Evolutionary conservation across 768 basidiomycete species (phyloP).

Genomic region (Boletus bicolor): DNA sequence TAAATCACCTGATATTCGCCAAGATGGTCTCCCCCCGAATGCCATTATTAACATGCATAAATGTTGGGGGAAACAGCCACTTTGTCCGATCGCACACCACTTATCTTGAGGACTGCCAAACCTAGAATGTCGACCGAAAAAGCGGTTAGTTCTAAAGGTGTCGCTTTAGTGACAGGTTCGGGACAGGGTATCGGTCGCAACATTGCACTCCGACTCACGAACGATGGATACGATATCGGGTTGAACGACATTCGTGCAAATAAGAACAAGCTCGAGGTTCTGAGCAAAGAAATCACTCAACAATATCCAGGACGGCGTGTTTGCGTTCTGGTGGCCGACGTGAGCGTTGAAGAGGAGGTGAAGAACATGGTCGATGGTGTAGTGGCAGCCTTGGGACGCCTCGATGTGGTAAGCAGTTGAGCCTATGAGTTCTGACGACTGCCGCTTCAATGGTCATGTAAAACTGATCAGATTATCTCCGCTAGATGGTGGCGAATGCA

Average conservation of each 20-base stretch:
- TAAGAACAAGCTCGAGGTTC: not conserved
- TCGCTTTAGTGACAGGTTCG: not conserved
- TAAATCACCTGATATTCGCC: not conserved
- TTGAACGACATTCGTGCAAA: not conserved
- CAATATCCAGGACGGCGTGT: not conserved
- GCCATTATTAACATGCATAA: not conserved
- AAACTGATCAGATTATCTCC: not conserved
- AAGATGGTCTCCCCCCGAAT: not conserved
- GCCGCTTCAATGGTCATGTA: not conserved
- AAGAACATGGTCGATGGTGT: not conserved
- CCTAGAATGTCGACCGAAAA: not conserved
- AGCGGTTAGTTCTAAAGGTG: not conserved
- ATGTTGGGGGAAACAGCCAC: not conserved
- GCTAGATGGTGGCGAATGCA: not conserved
- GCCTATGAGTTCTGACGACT: not conserved
- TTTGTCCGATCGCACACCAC: not conserved
- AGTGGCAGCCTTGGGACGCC: not conserved
- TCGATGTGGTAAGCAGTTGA: not conserved
- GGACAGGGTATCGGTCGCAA: not conserved
- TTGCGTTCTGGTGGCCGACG: not conserved
- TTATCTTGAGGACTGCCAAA: not conserved
- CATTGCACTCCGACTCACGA: not conserved
- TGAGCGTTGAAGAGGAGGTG: not conserved
- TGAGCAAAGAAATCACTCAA: not conserved
- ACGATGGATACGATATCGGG: not conserved